Evolutionary conservation across 129 eudicot species (phyloP), one percentile per base, ranked within the genome.

Genomic region (Escallonia rubra): DNA sequence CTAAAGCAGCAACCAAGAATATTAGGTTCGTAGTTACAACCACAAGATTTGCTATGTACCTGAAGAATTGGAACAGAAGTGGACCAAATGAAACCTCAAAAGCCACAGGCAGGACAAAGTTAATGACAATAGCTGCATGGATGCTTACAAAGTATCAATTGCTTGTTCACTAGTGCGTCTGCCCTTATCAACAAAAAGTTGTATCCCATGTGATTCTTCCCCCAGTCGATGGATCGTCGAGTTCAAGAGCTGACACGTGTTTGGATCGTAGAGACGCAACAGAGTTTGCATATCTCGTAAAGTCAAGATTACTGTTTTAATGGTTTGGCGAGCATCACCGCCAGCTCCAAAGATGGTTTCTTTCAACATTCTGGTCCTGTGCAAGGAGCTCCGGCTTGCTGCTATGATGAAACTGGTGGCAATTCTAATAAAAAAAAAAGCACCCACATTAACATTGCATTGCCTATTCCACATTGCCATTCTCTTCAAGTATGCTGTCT

Each of bases 41-140:
- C 23, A 79, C 86, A 76, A 87, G 79, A 74, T 81, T 87, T 58
- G 79, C 73, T 12, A 68, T 48, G 63, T 79, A 79, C 76, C 95
- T 87, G 70, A n/a, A 74, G 72, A 57, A 47, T 6, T 67, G 5
- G 41, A 61, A 45, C 10, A 50, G 3, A 64, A 3, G 4, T 41
- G 41, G 52, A 53, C 64, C n/a, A 47, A 16, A 41, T 44, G 3
- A 34, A 70, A 59, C 58, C 50, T 47, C 43, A 10, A 8, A 43
- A 46, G 50, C 4, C 10, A 23, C 34, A 23, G 34, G 34, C 34
- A 23, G 34, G 34, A 23, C 34, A 23, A 23, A 23, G 34, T 23
- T 23, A 23, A 23, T 23, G 34, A 23, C 34, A 13, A 41, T 23
- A 58, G 14, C 4, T 9, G 6, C 61, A 60, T n/a, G 10, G 8